A percentile compares a stretch with the other conserved stretches of the same genome.
phyloP scores from a whole-genome alignment of 139 green algal species.

The Microglena sp. region DNA sequence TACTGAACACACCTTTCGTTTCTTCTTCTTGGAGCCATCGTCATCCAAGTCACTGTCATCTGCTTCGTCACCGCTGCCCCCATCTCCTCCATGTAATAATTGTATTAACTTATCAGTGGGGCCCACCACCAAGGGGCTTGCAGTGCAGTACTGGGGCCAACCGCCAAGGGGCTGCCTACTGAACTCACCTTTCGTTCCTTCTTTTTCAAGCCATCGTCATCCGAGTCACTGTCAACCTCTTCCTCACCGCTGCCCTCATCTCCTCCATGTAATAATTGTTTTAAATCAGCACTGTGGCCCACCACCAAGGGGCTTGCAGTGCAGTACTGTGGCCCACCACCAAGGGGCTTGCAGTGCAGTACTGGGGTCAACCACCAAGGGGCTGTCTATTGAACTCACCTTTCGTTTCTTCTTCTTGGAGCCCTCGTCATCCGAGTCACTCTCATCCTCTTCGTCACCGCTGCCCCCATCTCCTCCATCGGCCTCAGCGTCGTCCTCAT shows the following conservation, averaged over 20 bases:
- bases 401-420: background rate
- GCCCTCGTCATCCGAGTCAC: background rate
- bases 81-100: background rate
- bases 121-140: too few relatives aligned
- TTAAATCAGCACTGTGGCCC: background rate
- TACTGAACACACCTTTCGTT: too few relatives aligned
- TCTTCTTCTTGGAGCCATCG: conserved; percentile 25
- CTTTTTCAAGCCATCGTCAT: background rate
- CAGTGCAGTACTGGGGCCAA: too few relatives aligned
- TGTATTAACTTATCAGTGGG: too few relatives aligned
- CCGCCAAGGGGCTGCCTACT: too few relatives aligned
- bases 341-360: background rate
- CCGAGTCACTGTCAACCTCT: conserved; percentile 8
- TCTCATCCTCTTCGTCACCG: background rate
- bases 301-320: background rate
- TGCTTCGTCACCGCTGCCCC: background rate
- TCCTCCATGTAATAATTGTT: background rate
- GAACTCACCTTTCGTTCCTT: conserved; percentile 6
- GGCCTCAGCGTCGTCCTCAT: background rate
- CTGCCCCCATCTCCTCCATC: conserved; percentile 8
- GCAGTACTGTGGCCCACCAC: too few relatives aligned
- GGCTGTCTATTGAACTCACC: background rate
- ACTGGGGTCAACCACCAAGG: background rate
- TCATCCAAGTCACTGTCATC: conserved; percentile 3
- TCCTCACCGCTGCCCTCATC: conserved; percentile 5